phyloP scores from a whole-genome alignment of 2,329 filamentous ascomycete genomes.

The Scedosporium boydii region DNA sequence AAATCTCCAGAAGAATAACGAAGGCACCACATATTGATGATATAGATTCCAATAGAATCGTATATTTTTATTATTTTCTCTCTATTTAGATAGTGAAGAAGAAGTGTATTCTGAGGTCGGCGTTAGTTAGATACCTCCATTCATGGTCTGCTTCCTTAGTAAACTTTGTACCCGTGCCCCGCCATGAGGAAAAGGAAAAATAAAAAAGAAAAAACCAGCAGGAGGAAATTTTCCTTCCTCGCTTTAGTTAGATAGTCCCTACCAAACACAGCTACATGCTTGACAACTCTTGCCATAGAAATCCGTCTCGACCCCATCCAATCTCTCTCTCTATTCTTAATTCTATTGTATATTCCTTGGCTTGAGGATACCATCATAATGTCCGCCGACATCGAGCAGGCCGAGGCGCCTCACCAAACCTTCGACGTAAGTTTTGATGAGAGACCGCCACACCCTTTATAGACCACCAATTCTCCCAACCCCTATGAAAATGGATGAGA shows the following conservation, averaged over 20 bases:
- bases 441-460: neutral
- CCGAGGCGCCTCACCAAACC: slow-evolving; percentile 24
- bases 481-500: neutral
- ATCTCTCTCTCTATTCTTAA: no score
- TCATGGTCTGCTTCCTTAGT: no score
- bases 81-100: no score
- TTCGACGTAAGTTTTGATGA: slow-evolving; percentile 22
- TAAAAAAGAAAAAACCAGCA: neutral
- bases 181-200: no score
- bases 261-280: neutral
- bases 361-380: neutral
- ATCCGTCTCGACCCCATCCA: neutral
- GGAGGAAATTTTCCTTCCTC: neutral
- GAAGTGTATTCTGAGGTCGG: no score
- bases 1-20: no score
- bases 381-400: slow-evolving; percentile 9
- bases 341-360: neutral
- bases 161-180: no score
- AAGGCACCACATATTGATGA: no score
- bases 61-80: no score
- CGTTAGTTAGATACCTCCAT: no score
- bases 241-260: neutral
- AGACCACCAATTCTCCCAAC: neutral
- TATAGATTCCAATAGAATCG: no score
- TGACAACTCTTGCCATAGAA: neutral